These are phyloP conservation scores for Mycocentrospora acerina DNA, from an alignment of 2,329 filamentous ascomycete genomes.

Conservation along the genomic window DNA sequence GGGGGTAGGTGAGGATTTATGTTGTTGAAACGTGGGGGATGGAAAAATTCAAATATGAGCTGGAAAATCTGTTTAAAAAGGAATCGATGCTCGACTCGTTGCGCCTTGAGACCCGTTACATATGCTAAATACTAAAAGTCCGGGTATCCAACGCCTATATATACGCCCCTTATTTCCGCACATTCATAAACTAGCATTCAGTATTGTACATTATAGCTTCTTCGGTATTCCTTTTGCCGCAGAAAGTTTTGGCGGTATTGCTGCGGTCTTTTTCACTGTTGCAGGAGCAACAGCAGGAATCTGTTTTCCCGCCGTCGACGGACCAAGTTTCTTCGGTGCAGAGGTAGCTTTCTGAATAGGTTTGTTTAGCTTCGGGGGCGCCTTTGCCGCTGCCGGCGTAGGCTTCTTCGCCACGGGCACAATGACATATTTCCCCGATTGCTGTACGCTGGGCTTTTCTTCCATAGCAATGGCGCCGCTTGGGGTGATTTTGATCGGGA, in stretches of 20 bases:
- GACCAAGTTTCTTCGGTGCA: conserved; percentile 3
- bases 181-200: too few relatives aligned
- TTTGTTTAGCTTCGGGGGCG: neutral
- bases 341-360: neutral
- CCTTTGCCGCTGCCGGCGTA: conserved; percentile 2
- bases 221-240: neutral
- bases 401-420: conserved; percentile 9
- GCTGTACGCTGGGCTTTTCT: conserved; percentile 11
- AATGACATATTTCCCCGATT: conserved; percentile 2
- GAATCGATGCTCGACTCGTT: too few relatives aligned
- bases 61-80: too few relatives aligned
- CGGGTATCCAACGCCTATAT: conserved; percentile 11
- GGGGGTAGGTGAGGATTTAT: too few relatives aligned
- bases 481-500: conserved; percentile 37
- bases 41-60: too few relatives aligned
- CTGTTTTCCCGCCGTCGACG: conserved; percentile 2
- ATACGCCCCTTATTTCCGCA: conserved; percentile 1
- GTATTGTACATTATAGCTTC: conserved; percentile 5
- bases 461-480: conserved; percentile 25
- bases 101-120: too few relatives aligned
- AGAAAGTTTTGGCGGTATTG: conserved; percentile 6
- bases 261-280: conserved; percentile 6
- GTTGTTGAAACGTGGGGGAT: too few relatives aligned
- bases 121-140: neutral
- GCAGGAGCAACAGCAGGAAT: conserved; percentile 1